These are phyloP conservation scores for Tripidium arundinaceum DNA, from an alignment of 202 grass and related monocot species.

Conservation along the genomic window DNA sequence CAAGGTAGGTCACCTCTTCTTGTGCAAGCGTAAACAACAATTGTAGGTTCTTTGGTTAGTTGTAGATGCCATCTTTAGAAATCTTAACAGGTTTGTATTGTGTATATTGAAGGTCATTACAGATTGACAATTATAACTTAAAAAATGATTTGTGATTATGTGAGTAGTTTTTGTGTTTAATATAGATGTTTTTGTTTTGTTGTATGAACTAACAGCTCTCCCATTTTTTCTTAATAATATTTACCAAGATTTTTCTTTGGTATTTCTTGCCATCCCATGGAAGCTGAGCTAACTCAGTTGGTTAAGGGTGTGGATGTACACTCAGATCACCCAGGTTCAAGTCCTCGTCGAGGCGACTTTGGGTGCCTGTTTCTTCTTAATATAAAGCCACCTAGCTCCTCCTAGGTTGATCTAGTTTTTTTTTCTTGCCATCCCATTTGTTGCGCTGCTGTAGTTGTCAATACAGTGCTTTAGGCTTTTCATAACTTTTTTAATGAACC, in stretches of 20 bases:
- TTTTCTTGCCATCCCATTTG: not conserved
- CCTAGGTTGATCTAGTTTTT: not conserved
- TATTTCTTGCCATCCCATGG: not conserved
- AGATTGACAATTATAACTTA: not conserved
- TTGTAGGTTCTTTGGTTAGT: constrained; percentile 47
- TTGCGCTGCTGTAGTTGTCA: not conserved
- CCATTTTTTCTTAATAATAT: constrained; percentile 7
- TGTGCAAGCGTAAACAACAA: constrained; percentile 35
- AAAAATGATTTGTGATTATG: not conserved
- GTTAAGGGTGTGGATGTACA: not conserved
- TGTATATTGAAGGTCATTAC: not conserved
- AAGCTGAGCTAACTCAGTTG: not conserved
- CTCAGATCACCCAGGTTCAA: not conserved
- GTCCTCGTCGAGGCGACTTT: not conserved
- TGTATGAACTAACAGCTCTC: not conserved
- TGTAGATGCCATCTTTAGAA: constrained; percentile 27
- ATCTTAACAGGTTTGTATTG: not conserved
- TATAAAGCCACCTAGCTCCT: not conserved
- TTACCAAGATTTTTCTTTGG: not conserved
- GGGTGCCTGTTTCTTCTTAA: not conserved
- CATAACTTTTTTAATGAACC: not conserved
- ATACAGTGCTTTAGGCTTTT: constrained; percentile 5
- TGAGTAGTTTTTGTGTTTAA: constrained; percentile 3
- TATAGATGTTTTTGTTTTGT: constrained; percentile 3
- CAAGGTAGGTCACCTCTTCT: constrained; percentile 76